Base-by-base conservation (phyloP, 768 basidiomycete genomes). In the Guyanaporus albipodus region DNA sequence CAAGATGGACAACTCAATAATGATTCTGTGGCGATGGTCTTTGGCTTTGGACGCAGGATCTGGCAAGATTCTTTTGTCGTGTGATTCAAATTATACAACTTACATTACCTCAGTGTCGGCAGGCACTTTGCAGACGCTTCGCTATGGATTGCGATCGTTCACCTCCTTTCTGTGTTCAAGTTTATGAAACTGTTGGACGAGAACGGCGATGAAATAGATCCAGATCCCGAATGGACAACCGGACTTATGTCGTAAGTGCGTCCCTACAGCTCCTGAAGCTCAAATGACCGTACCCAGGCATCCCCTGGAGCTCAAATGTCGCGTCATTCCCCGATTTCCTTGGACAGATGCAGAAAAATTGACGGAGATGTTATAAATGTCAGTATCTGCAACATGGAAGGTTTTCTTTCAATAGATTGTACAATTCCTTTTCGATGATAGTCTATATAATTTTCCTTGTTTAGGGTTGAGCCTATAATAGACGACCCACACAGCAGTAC, bases 121-220 rank as follows among this genome's bases (percentile, higher is more conserved):
- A 53, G 50, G 32, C 45, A 64, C 50, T 67, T 64, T 23, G 63
- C 63, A 18, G 61, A 64, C 6, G 61, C 66, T 11, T 64, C 63
- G 32, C 19, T 64, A n/a, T 64, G 63, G 63, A 54, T 66, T 39
- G 66, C 61, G 15, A 50, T 64, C 5, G 63, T 50, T 8, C 63
- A 65, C 43, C 53, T 64, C 15, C 61, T 67, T 31, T 34, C 63
- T 42, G 29, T 42, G n/a, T 64, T 67, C 42, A 60, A 53, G 26
- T 66, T 67, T 31, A 53, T 47, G 66, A 67, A 53, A 47, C 56
- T 43, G 19, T 32, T 63, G 47, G 56, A 67, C 31, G 46, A 54
- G 18, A 46, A 61, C 23, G 66, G 66, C 4, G 33, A 24, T 17
- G 66, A 67, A 39, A 33, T 54, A 21, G 48, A 66, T 15, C 58